Evolutionary conservation across 1,284 basidiomycete species (phyloP).

Genomic region (Trichosporon asahii): DNA sequence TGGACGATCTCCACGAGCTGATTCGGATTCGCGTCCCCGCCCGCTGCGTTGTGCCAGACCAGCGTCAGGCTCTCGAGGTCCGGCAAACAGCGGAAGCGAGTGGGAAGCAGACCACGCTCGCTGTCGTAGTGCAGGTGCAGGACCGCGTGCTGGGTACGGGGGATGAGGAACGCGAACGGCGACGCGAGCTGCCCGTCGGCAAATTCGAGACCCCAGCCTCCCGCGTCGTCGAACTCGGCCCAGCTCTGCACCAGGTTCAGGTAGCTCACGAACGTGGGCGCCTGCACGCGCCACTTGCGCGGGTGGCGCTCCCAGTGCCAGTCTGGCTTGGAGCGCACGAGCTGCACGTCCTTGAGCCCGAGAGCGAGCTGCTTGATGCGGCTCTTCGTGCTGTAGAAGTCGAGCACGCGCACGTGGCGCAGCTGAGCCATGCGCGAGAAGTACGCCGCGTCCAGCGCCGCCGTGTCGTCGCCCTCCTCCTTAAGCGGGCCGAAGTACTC

Average conservation of each 20-base stretch:
- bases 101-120: background rate
- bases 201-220: background rate
- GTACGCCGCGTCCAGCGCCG: background rate
- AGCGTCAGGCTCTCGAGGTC: background rate
- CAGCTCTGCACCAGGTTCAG: slow-evolving; percentile 3
- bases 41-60: background rate
- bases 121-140: slow-evolving; percentile 2
- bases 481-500: background rate
- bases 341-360: background rate
- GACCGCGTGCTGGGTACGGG: background rate
- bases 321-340: background rate
- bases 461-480: background rate
- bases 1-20: background rate
- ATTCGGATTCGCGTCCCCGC: background rate
- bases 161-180: background rate
- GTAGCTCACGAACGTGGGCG: background rate
- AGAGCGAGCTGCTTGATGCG: background rate
- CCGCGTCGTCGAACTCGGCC: background rate
- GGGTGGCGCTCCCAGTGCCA: background rate
- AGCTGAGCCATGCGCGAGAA: background rate
- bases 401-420: background rate
- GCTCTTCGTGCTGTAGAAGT: slow-evolving; percentile 4
- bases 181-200: background rate
- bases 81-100: background rate
- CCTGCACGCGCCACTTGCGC: slow-evolving; percentile 3